Conservation (phyloP, 1,139 yeast species). For the Zygosaccharomyces pseudobailii region DNA sequence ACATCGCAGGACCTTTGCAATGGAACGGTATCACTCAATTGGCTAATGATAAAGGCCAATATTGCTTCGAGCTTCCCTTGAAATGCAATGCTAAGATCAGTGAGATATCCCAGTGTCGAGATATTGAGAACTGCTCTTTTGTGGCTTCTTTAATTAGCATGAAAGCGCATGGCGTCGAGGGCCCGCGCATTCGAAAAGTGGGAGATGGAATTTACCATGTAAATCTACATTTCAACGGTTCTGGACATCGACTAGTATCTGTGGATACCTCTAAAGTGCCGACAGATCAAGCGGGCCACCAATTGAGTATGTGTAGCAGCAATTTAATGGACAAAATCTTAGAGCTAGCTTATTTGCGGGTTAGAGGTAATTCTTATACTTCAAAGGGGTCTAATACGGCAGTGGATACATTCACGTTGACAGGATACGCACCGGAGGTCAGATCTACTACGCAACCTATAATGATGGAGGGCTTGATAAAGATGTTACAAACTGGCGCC, state of each 20-base stretch:
- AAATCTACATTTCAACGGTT: conserved; percentile 55
- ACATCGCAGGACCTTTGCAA: conserved; percentile 19
- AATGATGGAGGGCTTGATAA: conserved; percentile 37
- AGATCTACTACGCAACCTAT: conserved; percentile 29
- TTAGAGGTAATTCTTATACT: conserved; percentile 58
- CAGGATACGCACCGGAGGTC: conserved; percentile 76
- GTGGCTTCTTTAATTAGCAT: conserved; percentile 56
- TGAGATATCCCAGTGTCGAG: conserved; percentile 42
- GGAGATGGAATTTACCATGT: conserved; percentile 38
- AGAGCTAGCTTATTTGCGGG: conserved; percentile 70
- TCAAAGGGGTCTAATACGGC: conserved; percentile 76
- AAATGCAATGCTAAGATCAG: too few relatives aligned
- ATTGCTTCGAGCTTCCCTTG: conserved; percentile 14
- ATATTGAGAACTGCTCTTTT: conserved; percentile 71
- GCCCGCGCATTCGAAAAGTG: conserved; percentile 16
- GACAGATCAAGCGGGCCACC: conserved; percentile 18
- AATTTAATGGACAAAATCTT: conserved; percentile 46
- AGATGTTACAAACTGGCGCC: conserved; percentile 33
- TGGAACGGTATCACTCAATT: conserved; percentile 16
- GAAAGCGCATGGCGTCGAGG: conserved; percentile 34
- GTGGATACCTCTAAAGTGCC: conserved; percentile 44
- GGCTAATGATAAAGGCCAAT: conserved; percentile 12
- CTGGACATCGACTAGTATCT: conserved; percentile 45
- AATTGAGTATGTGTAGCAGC: conserved; percentile 21
- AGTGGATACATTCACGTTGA: conserved; percentile 58